A percentile compares a stretch with the other conserved stretches of the same genome.
Conservation (phyloP, 2,329 filamentous ascomycete genomes). For the Monosporascus cannonballus region DNA sequence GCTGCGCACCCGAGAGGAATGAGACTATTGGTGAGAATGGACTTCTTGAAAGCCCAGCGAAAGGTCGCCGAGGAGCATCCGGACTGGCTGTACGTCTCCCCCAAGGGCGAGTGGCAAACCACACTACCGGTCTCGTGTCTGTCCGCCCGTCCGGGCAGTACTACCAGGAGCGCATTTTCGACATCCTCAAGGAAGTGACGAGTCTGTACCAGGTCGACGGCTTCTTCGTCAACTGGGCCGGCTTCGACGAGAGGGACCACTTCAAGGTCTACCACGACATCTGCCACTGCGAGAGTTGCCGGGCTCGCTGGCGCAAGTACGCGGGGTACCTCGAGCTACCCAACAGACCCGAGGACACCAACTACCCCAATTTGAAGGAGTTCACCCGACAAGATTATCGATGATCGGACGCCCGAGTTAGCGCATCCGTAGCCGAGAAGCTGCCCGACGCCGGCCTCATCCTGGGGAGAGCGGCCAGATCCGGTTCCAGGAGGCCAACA, state of each 20-base stretch:
- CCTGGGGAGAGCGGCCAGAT: conserved; percentile 5
- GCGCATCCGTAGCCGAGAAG: conserved; percentile 8
- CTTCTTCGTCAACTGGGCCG: conserved; percentile 16
- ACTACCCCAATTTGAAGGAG: conserved; percentile 8
- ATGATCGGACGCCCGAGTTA: conserved; percentile 8
- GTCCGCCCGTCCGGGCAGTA: conserved; percentile 10
- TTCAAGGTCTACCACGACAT: conserved; percentile 11
- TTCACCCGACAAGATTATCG: conserved; percentile 8
- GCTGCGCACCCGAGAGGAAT: conserved; percentile 5
- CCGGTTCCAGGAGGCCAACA: conserved; percentile 12
- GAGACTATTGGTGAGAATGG: conserved; percentile 9
- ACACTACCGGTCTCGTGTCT: conserved; percentile 8
- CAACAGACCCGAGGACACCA: background rate
- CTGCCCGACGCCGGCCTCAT: conserved; percentile 10
- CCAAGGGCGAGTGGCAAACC: conserved; percentile 8
- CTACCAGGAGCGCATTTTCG: conserved; percentile 12
- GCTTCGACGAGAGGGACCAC: conserved; percentile 11
- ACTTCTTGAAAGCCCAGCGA: conserved; percentile 10
- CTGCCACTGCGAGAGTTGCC: conserved; percentile 10
- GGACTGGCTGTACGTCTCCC: conserved; percentile 11
- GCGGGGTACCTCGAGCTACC: background rate
- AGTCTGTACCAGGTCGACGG: conserved; percentile 8
- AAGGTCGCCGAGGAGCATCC: conserved; percentile 8
- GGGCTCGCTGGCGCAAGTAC: conserved; percentile 3
- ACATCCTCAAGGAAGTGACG: conserved; percentile 11